phyloP scores from a whole-genome alignment of 768 basidiomycete species.

The Rhodotorula graminis region DNA sequence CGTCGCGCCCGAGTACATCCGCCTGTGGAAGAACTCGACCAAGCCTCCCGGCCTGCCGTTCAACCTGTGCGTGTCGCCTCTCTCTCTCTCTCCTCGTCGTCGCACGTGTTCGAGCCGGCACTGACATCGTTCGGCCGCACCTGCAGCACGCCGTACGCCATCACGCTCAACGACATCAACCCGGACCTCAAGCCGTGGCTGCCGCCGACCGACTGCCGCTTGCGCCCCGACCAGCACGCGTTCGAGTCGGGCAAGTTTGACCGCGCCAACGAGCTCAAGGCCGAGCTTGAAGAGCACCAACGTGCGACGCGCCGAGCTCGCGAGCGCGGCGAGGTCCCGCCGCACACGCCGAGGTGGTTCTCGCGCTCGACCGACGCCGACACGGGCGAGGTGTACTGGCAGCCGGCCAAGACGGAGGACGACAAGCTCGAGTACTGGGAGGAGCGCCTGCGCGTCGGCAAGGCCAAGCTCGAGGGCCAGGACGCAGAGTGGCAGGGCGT shows the following conservation, averaged over 20 bases:
- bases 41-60: slow-evolving; percentile 73
- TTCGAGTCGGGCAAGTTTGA: slow-evolving; percentile 87
- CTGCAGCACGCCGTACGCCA: slow-evolving; percentile 70
- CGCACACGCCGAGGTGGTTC: slow-evolving; percentile 85
- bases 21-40: slow-evolving; percentile 88
- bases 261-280: slow-evolving; percentile 67
- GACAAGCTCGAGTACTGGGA: slow-evolving; percentile 72
- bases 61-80: slow-evolving; percentile 55
- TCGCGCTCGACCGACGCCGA: slow-evolving; percentile 73
- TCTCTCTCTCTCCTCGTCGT: background rate
- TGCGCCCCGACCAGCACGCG: slow-evolving; percentile 88
- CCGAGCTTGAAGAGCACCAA: slow-evolving; percentile 77
- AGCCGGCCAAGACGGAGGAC: slow-evolving; percentile 56
- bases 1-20: slow-evolving; percentile 64
- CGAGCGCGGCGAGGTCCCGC: slow-evolving; percentile 66
- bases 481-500: slow-evolving; percentile 61
- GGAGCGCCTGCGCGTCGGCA: slow-evolving; percentile 66
- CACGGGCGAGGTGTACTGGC: slow-evolving; percentile 84
- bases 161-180: slow-evolving; percentile 85
- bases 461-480: slow-evolving; percentile 44
- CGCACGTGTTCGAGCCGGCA: accelerated
- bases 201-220: slow-evolving; percentile 83
- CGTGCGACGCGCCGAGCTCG: slow-evolving; percentile 64
- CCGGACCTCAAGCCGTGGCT: slow-evolving; percentile 64
- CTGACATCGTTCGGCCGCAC: background rate